phyloP scores from a whole-genome alignment of 1,284 basidiomycete genomes.

The Heliocybe sulcata region DNA sequence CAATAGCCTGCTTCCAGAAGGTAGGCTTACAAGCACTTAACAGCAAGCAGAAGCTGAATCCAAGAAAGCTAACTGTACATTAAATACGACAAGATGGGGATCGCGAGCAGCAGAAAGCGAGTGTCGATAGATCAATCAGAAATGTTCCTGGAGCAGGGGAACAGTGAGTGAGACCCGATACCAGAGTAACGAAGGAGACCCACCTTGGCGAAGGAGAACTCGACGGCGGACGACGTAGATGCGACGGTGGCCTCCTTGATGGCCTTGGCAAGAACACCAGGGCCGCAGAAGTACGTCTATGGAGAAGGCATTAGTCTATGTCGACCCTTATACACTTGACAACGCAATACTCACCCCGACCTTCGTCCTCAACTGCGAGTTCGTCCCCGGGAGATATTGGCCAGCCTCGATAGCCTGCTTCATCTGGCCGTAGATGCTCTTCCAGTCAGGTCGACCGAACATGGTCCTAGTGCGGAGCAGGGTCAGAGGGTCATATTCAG shows the following conservation, averaged over 20 bases:
- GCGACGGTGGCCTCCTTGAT: slow-evolving; percentile 64
- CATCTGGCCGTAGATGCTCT: slow-evolving; percentile 67
- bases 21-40: background rate
- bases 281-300: slow-evolving; percentile 83
- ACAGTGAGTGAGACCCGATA: background rate
- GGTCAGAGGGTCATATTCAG: slow-evolving; percentile 79
- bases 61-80: background rate
- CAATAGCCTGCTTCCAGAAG: background rate
- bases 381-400: slow-evolving; percentile 70
- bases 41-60: background rate
- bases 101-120: background rate
- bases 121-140: slow-evolving; percentile 27
- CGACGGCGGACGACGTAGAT: slow-evolving; percentile 45
- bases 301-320: background rate
- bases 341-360: slow-evolving; percentile 54
- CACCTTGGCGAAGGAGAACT: slow-evolving; percentile 80
- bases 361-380: slow-evolving; percentile 71
- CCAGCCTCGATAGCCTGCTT: slow-evolving; percentile 70
- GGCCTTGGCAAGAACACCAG: slow-evolving; percentile 60
- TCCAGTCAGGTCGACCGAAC: slow-evolving; percentile 87
- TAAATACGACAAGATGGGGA: background rate
- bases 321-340: background rate
- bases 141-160: slow-evolving; percentile 45
- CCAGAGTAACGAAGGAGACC: slow-evolving; percentile 6
- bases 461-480: slow-evolving; percentile 78